Conservation (phyloP, 2,329 filamentous ascomycete species). For the Thielaviopsis populi region DNA sequence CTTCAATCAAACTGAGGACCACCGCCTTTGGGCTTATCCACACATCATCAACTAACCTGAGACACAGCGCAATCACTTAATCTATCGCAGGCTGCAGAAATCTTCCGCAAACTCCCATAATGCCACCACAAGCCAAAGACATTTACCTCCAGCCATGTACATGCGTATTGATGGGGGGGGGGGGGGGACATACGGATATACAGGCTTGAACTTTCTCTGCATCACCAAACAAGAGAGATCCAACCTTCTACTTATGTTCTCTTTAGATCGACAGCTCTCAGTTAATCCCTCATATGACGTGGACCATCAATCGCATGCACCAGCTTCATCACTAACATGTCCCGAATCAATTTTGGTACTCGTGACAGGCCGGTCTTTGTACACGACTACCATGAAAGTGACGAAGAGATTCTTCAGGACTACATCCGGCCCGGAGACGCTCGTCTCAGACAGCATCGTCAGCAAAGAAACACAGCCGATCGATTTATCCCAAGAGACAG, state of each 20-base stretch:
- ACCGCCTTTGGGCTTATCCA: not conserved
- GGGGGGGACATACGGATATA: no score
- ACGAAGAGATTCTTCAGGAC: not conserved
- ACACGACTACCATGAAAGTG: not conserved
- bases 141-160: not conserved
- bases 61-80: not conserved
- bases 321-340: slow-evolving; percentile 2
- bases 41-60: no score
- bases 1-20: not conserved
- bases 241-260: not conserved
- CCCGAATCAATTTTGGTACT: slow-evolving; percentile 12
- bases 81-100: not conserved
- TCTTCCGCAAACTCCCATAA: not conserved
- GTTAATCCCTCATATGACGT: not conserved
- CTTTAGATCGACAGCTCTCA: not conserved
- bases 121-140: not conserved
- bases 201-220: no score
- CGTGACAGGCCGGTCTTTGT: not conserved
- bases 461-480: not conserved
- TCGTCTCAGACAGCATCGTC: not conserved
- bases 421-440: not conserved
- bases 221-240: not conserved
- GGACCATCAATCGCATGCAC: not conserved
- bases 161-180: no score
- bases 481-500: not conserved